Conservation (phyloP, 441 rosid genomes). For the Adansonia madagascariensis region DNA sequence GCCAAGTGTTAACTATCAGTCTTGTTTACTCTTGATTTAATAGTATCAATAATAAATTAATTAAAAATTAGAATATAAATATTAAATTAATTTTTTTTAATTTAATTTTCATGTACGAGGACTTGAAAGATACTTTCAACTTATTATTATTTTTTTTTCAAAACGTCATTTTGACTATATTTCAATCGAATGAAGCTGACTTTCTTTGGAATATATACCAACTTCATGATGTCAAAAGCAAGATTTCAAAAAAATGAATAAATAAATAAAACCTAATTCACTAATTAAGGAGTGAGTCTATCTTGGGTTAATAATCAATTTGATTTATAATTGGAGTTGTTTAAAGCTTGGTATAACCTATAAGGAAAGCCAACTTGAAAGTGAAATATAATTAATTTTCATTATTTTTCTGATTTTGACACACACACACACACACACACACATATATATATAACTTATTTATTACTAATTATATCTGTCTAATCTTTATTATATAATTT, state of each 20-base stretch:
- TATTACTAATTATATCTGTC: neutral
- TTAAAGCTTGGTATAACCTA: neutral
- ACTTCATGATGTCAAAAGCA: neutral
- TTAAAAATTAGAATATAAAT: neutral
- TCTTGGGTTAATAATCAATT: neutral
- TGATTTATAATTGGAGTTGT: neutral
- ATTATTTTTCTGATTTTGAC: neutral
- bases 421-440: neutral
- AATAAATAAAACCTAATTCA: neutral
- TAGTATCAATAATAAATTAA: neutral
- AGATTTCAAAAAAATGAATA: neutral
- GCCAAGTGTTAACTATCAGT: too few relatives aligned
- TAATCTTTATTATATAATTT: neutral
- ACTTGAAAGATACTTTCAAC: neutral
- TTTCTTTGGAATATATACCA: neutral
- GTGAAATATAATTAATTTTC: neutral
- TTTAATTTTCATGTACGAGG: neutral
- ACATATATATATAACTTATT: neutral
- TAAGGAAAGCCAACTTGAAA: too few relatives aligned
- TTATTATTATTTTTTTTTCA: neutral
- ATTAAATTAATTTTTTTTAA: neutral
- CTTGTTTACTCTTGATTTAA: too few relatives aligned
- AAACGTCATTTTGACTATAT: neutral
- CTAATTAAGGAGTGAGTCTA: neutral
- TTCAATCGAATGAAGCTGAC: neutral